A percentile compares a stretch with the other conserved stretches of the same genome.
These are phyloP conservation scores for Platanus orientalis DNA, from an alignment of 164 flowering plant species.

Conservation along the genomic window DNA sequence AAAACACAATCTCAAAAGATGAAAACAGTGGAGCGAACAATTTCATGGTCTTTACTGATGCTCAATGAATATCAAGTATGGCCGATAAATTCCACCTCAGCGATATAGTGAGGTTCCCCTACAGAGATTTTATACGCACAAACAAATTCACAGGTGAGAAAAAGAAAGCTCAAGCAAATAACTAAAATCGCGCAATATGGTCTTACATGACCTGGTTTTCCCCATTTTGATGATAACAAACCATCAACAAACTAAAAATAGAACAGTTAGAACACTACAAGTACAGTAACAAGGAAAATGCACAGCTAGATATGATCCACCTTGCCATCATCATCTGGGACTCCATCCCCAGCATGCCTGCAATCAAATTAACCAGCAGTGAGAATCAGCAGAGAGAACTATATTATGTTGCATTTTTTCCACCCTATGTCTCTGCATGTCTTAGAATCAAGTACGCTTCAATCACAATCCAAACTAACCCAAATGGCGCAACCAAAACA, in stretches of 20 bases:
- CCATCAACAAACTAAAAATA: background rate
- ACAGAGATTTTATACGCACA: background rate
- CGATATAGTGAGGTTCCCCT: background rate
- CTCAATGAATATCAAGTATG: background rate
- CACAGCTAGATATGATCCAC: conserved; percentile 45
- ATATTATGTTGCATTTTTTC: too few relatives aligned
- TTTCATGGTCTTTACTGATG: background rate
- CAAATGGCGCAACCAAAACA: too few relatives aligned
- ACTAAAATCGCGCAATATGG: conserved; percentile 17
- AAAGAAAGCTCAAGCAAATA: conserved; percentile 13
- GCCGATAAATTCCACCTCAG: background rate
- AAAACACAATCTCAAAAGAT: too few relatives aligned
- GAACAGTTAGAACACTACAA: conserved; percentile 5
- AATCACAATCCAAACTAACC: too few relatives aligned
- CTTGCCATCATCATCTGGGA: conserved; percentile 63
- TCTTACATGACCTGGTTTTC: conserved; percentile 23
- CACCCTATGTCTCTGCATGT: too few relatives aligned
- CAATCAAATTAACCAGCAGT: conserved; percentile 8
- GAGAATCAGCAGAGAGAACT: too few relatives aligned
- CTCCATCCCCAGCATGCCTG: conserved; percentile 75
- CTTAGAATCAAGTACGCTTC: too few relatives aligned
- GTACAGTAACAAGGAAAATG: conserved; percentile 4
- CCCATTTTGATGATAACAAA: conserved; percentile 13
- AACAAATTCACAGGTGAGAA: background rate
- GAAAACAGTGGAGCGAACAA: too few relatives aligned